phyloP scores from a whole-genome alignment of 2,329 filamentous ascomycete species.

The Orbilia oligospora region DNA sequence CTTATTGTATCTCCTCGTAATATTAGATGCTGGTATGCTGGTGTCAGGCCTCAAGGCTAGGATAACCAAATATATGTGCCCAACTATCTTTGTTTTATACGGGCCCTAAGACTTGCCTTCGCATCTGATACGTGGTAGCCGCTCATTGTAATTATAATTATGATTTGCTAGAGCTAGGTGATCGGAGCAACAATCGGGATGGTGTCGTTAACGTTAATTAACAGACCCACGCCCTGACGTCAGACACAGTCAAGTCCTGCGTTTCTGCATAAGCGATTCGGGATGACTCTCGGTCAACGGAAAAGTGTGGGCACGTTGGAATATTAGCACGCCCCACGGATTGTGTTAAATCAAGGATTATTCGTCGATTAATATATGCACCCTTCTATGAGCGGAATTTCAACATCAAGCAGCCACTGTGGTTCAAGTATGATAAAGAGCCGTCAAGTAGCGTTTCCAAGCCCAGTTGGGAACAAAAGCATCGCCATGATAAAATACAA shows the following conservation, averaged over 20 bases:
- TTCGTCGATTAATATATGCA: slow-evolving; percentile 3
- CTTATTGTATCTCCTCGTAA: no score
- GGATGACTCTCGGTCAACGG: slow-evolving; percentile 36
- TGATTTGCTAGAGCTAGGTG: not conserved
- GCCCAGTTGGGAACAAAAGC: slow-evolving; percentile 15
- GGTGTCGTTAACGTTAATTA: not conserved
- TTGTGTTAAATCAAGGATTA: not conserved
- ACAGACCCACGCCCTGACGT: slow-evolving; percentile 7
- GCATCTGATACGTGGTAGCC: not conserved
- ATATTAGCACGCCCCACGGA: not conserved
- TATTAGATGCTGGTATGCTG: no score
- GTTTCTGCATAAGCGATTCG: slow-evolving; percentile 8
- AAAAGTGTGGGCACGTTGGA: not conserved
- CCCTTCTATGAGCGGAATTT: not conserved
- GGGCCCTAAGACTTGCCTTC: not conserved
- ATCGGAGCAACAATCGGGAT: slow-evolving; percentile 11
- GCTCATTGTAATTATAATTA: not conserved
- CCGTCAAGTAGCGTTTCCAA: slow-evolving; percentile 6
- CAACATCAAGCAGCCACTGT: not conserved
- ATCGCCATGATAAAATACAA: not conserved
- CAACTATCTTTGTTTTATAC: not conserved
- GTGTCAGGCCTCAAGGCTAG: no score
- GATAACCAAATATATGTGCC: no score
- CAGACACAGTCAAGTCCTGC: not conserved
- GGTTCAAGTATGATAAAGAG: not conserved